These are phyloP conservation scores for Penicillium lividum DNA, from an alignment of 495 filamentous ascomycete species.

Conservation along the genomic window DNA sequence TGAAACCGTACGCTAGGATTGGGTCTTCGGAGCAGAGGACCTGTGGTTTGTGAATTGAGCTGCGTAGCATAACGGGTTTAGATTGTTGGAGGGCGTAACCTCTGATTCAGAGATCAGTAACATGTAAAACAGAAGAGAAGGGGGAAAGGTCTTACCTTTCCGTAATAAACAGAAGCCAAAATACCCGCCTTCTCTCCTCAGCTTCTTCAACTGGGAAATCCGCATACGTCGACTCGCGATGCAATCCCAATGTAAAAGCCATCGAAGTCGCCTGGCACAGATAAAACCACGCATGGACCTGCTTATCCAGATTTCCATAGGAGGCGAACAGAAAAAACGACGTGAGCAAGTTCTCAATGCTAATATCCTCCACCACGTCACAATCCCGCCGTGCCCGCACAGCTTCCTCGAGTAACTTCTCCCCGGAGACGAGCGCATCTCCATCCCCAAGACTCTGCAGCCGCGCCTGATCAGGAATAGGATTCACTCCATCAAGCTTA, in stretches of 20 bases:
- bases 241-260: slow-evolving; percentile 58
- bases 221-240: slow-evolving; percentile 56
- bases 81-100: slow-evolving; percentile 53
- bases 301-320: slow-evolving; percentile 64
- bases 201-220: slow-evolving; percentile 47
- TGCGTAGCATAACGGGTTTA: slow-evolving; percentile 56
- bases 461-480: slow-evolving; percentile 54
- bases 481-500: slow-evolving; percentile 53
- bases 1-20: slow-evolving; percentile 50
- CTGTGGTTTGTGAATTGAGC: slow-evolving; percentile 48
- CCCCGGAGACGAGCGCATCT: slow-evolving; percentile 39
- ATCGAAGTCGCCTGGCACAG: slow-evolving; percentile 62
- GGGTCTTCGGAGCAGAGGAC: slow-evolving; percentile 50
- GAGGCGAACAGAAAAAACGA: slow-evolving; percentile 81
- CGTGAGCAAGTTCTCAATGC: slow-evolving; percentile 68
- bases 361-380: slow-evolving; percentile 64
- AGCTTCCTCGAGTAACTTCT: slow-evolving; percentile 69
- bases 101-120: slow-evolving; percentile 16
- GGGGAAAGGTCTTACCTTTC: slow-evolving; percentile 44
- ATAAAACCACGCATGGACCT: slow-evolving; percentile 61
- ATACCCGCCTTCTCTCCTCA: slow-evolving; percentile 56
- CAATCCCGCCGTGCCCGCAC: slow-evolving; percentile 72
- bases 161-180: slow-evolving; percentile 65
- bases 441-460: slow-evolving; percentile 54
- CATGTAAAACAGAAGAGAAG: not conserved